Conservation (phyloP, 371 early-diverging fungal genomes). For the Apophysomyces sp. region DNA sequence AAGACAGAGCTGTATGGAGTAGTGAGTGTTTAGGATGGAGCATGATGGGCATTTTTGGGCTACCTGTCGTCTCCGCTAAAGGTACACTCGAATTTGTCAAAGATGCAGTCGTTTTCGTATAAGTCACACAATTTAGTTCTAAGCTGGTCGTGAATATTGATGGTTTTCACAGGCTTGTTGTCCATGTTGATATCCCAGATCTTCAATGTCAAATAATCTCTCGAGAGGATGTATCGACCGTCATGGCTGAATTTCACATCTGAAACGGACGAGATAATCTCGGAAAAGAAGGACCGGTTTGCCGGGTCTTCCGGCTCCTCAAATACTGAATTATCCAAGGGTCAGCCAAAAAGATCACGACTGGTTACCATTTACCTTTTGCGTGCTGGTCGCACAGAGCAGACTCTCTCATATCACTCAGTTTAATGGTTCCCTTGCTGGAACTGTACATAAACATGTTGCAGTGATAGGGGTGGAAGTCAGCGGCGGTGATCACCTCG, state of each 20-base stretch:
- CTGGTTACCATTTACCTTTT: constrained; percentile 64
- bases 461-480: constrained; percentile 96
- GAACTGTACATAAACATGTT: constrained; percentile 98
- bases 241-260: constrained; percentile 95
- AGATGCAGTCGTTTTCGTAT: constrained; percentile 98
- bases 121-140: constrained; percentile 93
- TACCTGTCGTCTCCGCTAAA: constrained; percentile 89
- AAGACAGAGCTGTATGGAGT: constrained; percentile 59
- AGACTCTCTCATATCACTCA: constrained; percentile 95
- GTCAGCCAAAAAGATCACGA: neutral
- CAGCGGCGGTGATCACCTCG: constrained; percentile 98
- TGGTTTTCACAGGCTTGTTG: constrained; percentile 87
- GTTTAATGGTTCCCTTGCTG: constrained; percentile 96
- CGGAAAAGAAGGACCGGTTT: constrained; percentile 95
- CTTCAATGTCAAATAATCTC: constrained; percentile 95
- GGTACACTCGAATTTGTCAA: constrained; percentile 98
- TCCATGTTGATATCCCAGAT: constrained; percentile 99
- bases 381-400: constrained; percentile 94
- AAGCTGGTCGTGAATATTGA: constrained; percentile 94
- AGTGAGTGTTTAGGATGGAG: neutral
- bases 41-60: neutral
- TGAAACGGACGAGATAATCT: constrained; percentile 96
- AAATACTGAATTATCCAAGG: constrained; percentile 62
- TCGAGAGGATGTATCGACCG: constrained; percentile 94
- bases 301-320: constrained; percentile 94